Percentiles rank a stretch among this genome's conserved stretches.
Conservation (phyloP, 495 filamentous ascomycete species). For the Penicillium lividum region DNA sequence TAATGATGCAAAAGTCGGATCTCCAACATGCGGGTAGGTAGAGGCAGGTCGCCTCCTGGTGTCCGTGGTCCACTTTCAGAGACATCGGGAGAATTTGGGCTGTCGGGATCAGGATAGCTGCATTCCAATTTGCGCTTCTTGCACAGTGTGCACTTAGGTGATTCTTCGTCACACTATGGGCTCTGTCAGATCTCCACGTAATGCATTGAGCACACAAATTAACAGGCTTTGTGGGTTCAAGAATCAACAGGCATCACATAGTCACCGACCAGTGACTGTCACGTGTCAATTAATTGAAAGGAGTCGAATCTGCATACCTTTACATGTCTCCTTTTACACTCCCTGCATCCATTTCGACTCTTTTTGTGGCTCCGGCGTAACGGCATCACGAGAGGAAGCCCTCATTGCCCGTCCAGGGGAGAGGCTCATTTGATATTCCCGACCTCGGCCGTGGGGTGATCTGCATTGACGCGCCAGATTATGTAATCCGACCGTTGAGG, state of each 20-base stretch:
- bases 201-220: neutral
- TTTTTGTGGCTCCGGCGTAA: slow-evolving; percentile 39
- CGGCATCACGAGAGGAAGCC: slow-evolving; percentile 18
- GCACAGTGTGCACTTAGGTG: slow-evolving; percentile 39
- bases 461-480: slow-evolving; percentile 8
- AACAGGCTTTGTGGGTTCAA: neutral
- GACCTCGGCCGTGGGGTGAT: slow-evolving; percentile 22
- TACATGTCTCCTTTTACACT: slow-evolving; percentile 44
- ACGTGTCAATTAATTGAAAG: neutral
- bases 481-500: neutral
- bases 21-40: slow-evolving; percentile 37
- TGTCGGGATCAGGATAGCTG: slow-evolving; percentile 40
- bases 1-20: slow-evolving; percentile 45
- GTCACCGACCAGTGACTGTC: neutral
- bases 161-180: slow-evolving; percentile 39
- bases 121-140: slow-evolving; percentile 39
- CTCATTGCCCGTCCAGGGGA: neutral
- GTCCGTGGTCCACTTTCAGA: slow-evolving; percentile 19
- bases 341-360: slow-evolving; percentile 40
- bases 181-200: slow-evolving; percentile 8
- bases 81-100: slow-evolving; percentile 25
- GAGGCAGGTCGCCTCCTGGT: slow-evolving; percentile 11
- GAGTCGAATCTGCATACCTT: slow-evolving; percentile 25
- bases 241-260: neutral
- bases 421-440: neutral